Evolutionary conservation across 345 rosid genomes (phyloP).

Genomic region (Psidium guajava): DNA sequence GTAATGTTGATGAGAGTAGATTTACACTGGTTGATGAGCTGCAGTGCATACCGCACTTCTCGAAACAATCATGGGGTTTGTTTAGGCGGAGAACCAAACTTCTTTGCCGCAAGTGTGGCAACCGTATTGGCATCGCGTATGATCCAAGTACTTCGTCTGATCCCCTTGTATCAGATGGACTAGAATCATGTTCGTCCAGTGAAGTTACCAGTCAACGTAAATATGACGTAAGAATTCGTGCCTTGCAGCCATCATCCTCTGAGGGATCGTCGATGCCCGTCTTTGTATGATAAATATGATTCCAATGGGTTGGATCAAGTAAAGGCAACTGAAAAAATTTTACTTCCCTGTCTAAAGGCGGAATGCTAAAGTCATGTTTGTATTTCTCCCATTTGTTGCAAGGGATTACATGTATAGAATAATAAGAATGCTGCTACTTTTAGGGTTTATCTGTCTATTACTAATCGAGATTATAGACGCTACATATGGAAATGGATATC

Average conservation of each 20-base stretch:
- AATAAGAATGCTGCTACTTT: not conserved
- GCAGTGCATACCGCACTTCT: slow-evolving; percentile 72
- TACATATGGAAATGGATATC: not conserved
- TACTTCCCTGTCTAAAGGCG: not conserved
- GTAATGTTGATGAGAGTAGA: slow-evolving; percentile 67
- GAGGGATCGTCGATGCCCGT: slow-evolving; percentile 25
- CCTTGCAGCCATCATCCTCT: slow-evolving; percentile 68
- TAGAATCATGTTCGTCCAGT: slow-evolving; percentile 27
- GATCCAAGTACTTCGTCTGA: slow-evolving; percentile 30
- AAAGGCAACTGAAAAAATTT: not conserved
- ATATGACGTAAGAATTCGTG: slow-evolving; percentile 71
- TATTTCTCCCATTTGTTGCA: not conserved
- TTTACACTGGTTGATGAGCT: slow-evolving; percentile 78
- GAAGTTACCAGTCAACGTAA: slow-evolving; percentile 26
- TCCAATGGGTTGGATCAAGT: slow-evolving; percentile 1
- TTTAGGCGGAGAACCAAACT: slow-evolving; percentile 74
- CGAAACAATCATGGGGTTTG: slow-evolving; percentile 47
- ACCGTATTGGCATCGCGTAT: slow-evolving; percentile 60
- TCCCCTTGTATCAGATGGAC: slow-evolving; percentile 35
- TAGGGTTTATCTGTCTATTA: not conserved
- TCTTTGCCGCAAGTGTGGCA: slow-evolving; percentile 85
- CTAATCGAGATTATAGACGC: not conserved
- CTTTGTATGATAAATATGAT: slow-evolving; percentile 1
- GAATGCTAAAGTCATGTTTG: not conserved
- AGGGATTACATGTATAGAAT: not conserved